phyloP scores from a whole-genome alignment of 306 rosid species.

The Sicyos baderoa region DNA sequence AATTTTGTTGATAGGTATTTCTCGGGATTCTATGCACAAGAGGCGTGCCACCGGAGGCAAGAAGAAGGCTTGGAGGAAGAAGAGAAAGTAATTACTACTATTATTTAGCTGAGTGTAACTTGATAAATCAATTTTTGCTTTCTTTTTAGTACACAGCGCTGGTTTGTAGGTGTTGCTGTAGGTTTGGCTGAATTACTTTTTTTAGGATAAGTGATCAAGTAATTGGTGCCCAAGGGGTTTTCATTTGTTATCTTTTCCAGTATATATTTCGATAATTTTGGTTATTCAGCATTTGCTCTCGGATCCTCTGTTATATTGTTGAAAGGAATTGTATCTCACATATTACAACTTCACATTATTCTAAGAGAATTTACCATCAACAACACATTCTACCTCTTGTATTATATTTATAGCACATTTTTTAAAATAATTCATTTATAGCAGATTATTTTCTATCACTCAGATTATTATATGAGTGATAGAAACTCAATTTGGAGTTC shows the following conservation, averaged over 20 bases:
- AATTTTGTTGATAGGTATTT: not conserved
- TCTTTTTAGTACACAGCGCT: not conserved
- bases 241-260: not conserved
- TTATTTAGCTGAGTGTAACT: not conserved
- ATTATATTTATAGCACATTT: too few species aligned
- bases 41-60: slow-evolving; percentile 15
- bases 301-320: not conserved
- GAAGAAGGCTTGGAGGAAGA: slow-evolving; percentile 17
- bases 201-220: not conserved
- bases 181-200: not conserved
- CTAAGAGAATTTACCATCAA: too few species aligned
- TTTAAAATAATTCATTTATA: too few species aligned
- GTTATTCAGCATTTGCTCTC: not conserved
- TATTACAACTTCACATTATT: not conserved
- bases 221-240: not conserved
- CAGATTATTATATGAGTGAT: too few species aligned
- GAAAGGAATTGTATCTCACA: not conserved
- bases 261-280: not conserved
- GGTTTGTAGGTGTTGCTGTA: not conserved
- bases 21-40: slow-evolving; percentile 18
- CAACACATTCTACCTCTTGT: too few species aligned
- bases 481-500: too few species aligned
- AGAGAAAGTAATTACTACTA: slow-evolving; percentile 6
- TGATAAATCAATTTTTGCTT: not conserved
- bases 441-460: too few species aligned